Evolutionary conservation across 306 rosid genomes (phyloP), one percentile per base, ranked within the genome.

Genomic region (Dalbergia oliveri): DNA sequence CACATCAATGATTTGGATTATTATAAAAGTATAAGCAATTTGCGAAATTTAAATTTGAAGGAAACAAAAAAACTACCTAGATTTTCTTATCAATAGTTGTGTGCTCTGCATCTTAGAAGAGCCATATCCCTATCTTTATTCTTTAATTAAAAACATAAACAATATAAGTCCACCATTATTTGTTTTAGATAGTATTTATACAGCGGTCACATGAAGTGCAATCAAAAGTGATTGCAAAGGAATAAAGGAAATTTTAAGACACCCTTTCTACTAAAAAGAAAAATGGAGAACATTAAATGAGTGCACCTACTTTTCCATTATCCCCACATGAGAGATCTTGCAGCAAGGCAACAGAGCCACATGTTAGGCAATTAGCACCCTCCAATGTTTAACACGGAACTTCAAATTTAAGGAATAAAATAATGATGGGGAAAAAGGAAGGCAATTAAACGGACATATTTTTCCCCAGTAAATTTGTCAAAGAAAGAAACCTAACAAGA

Each of bases 291-390:
- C 64, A 74, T 74, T 53, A n/a, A 73, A 60, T 67, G 51, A 69
- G 12, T 41, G 83, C 43, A 60, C 73, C 68, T 58, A 18, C 67
- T 66, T 39, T 74, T 51, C 60, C 45, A 59, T 72, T 59, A 66
- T 66, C 58, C 72, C 78, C 73, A 37, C 34, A 12, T 39, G 71
- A 83, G 33, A 53, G 68, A 61, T 62, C 45, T n/a, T 18, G 64
- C 54, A 73, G 77, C 26, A 18, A 12, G 44, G 15, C 26, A 35
- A 58, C 43, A 15, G 54, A 53, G 43, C 76, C 66, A 3, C 82
- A 65, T 72, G 23, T 34, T 54, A 54, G 60, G 60, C 60, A 15
- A 16, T 54, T 59, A 66, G n/a, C 67, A 67, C 67, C 73, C 71
- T 34, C 69, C 65, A 57, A 76, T 75, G 56, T 61, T 69, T 75